Evolutionary conservation across 2,329 filamentous ascomycete species (phyloP).

Genomic region (Penicillium hordei): DNA sequence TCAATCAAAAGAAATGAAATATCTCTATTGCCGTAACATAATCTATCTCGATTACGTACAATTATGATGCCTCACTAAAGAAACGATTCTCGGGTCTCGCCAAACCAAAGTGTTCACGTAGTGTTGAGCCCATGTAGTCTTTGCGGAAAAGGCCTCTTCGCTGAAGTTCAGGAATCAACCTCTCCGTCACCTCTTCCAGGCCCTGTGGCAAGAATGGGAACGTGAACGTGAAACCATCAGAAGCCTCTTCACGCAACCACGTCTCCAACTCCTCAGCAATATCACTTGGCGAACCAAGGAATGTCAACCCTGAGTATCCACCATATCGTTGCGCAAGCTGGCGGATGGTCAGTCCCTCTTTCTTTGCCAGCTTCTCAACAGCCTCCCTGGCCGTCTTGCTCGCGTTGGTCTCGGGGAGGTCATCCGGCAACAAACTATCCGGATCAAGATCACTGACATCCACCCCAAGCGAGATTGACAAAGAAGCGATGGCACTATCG

Average conservation of each 20-base stretch:
- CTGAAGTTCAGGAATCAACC: constrained; percentile 53
- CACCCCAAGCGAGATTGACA: constrained; percentile 50
- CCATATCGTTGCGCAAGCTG: constrained; percentile 55
- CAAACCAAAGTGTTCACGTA: constrained; percentile 57
- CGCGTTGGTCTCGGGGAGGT: constrained; percentile 56
- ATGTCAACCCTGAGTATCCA: constrained; percentile 52
- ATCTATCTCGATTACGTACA: background rate
- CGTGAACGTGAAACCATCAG: constrained; percentile 54
- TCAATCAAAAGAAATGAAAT: background rate
- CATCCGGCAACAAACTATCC: constrained; percentile 49
- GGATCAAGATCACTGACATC: constrained; percentile 53
- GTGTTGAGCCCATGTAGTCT: constrained; percentile 54
- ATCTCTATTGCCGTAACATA: background rate
- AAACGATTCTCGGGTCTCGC: constrained; percentile 48
- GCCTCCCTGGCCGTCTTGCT: constrained; percentile 52
- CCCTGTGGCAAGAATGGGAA: constrained; percentile 55
- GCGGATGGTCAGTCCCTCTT: constrained; percentile 51
- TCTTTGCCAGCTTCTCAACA: constrained; percentile 47
- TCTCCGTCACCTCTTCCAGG: constrained; percentile 50
- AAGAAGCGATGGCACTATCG: constrained; percentile 54
- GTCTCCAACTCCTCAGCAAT: constrained; percentile 52
- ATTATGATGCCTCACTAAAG: constrained; percentile 23
- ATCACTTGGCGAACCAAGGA: constrained; percentile 51
- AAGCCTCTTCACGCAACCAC: constrained; percentile 51
- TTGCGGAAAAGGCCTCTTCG: constrained; percentile 52